Evolutionary conservation across 2,329 filamentous ascomycete genomes (phyloP).

Genomic region (Didymella exigua): DNA sequence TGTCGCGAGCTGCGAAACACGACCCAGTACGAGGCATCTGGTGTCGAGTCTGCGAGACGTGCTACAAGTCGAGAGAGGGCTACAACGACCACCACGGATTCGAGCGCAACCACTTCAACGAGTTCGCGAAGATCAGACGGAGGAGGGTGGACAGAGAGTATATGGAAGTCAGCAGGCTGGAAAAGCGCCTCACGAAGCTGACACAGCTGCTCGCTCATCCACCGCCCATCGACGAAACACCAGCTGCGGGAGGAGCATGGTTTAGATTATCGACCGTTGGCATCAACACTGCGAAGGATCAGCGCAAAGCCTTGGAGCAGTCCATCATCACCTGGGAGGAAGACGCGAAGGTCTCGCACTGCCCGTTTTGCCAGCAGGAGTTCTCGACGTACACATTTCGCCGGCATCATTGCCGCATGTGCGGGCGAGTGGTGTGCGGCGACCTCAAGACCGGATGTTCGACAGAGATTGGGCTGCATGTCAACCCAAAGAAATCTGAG

Average conservation of each 20-base stretch:
- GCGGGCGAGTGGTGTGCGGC: conserved; percentile 89
- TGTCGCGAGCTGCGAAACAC: conserved; percentile 85
- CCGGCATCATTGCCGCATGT: conserved; percentile 92
- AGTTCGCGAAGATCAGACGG: conserved; percentile 73
- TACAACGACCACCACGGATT: conserved; percentile 87
- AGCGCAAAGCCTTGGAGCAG: conserved; percentile 83
- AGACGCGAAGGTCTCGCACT: conserved; percentile 77
- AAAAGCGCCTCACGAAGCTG: conserved; percentile 89
- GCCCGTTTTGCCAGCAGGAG: conserved; percentile 94
- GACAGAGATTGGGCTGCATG: conserved; percentile 78
- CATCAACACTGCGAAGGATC: conserved; percentile 64
- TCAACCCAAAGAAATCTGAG: conserved; percentile 55
- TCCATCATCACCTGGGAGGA: conserved; percentile 96
- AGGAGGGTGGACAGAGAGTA: conserved; percentile 83
- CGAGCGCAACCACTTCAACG: conserved; percentile 71
- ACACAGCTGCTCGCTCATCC: conserved; percentile 81
- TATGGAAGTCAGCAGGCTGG: conserved; percentile 84
- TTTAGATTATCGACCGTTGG: conserved; percentile 55
- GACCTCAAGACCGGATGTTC: conserved; percentile 86
- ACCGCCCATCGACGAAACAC: conserved; percentile 65
- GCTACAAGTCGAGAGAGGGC: conserved; percentile 93
- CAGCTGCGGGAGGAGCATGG: conserved; percentile 55
- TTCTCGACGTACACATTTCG: conserved; percentile 93
- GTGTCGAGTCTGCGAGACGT: conserved; percentile 98
- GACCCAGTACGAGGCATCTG: conserved; percentile 89